Base-by-base conservation (phyloP, 345 rosid species). In the Populus euphratica region DNA sequence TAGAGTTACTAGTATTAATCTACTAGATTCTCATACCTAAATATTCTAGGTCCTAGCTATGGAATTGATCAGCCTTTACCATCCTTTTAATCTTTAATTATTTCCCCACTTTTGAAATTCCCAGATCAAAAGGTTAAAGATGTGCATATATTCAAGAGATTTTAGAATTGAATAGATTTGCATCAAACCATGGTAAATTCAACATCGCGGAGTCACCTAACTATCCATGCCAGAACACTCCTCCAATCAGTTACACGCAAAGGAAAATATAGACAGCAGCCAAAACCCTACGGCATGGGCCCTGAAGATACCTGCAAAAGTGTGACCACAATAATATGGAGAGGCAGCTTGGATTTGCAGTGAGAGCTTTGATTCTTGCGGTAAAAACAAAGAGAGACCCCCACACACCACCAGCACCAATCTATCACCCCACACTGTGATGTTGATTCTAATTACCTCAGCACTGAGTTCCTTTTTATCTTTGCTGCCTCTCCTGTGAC, bases 321-420 rank as follows among this genome's bases (percentile, higher is more conserved):
- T 70, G 83, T 76, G 86, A 79, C 86, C 87, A 82, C 83, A 84
- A 76, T 82, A 79, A 81, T 23, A 81, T 69, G 67, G 61, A 50
- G 25, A 44, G 41, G 77, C 79, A 36, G 73, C 75, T 78, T 80
- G 82, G 63, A 77, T 69, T 44, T 74, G 83, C 78, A 72, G 83
- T 3, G 63, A 6, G 71, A 62, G 77, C 41, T 80, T 86, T 84
- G 81, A 82, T 84, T 80, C 44, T 82, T 76, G 85, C 81, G 74
- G 78, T 80, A 78, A 80, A 65, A 36, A 71, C 74, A 14, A 66
- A 74, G 59, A 52, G 21, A 20, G 20, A 33, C 79, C 75, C 79
- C 75, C 79, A 56, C 79, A 23, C 59, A 8, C 36, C 36, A 27
- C 23, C 56, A 23, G 16, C 36, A 41, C 23, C 56, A 43, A 2